phyloP scores from a whole-genome alignment of 2,329 filamentous ascomycete species.

The Fusarium sp. region DNA sequence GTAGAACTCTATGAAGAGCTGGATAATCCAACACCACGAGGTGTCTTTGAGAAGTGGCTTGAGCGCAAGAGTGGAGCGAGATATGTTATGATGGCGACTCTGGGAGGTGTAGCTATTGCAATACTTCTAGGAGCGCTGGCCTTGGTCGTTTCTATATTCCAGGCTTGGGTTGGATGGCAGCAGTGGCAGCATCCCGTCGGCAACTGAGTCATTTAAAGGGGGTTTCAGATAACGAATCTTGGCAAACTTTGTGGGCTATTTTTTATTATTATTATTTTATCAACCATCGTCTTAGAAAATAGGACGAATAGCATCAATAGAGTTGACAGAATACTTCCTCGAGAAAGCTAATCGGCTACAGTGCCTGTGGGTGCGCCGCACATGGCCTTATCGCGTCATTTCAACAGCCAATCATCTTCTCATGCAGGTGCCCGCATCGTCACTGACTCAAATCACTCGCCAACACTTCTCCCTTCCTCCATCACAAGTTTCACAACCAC shows the following conservation, averaged over 20 bases:
- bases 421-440: not conserved
- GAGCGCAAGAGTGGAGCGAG: not conserved
- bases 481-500: not conserved
- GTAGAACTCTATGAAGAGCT: not conserved
- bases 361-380: not conserved
- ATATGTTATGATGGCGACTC: not conserved
- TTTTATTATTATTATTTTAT: not conserved
- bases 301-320: not conserved
- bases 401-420: not conserved
- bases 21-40: not conserved
- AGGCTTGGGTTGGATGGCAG: not conserved
- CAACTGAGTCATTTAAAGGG: not conserved
- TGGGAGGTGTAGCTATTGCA: not conserved
- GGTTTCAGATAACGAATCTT: too few species aligned
- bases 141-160: not conserved
- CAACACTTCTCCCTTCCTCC: not conserved
- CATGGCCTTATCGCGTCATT: not conserved
- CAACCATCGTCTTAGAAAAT: not conserved
- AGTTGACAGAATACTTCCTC: not conserved
- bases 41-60: not conserved
- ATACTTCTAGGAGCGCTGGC: not conserved
- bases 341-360: not conserved
- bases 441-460: not conserved
- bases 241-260: not conserved
- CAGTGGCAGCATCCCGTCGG: not conserved